A percentile compares a stretch with the other conserved stretches of the same genome.
Evolutionary conservation across 257 asterid species (phyloP).

Genomic region (Coffea eugenioides): DNA sequence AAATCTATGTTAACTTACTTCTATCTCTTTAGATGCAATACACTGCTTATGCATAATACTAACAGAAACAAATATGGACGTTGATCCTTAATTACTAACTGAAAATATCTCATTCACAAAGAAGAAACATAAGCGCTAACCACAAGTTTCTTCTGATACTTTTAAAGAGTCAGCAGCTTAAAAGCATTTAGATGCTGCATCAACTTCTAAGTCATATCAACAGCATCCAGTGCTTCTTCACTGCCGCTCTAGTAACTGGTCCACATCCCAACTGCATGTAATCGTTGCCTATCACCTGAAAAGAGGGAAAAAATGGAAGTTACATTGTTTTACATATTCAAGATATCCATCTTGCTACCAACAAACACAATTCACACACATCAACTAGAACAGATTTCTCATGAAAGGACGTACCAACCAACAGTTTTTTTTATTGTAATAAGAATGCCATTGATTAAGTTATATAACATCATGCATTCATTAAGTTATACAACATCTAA

Average conservation of each 20-base stretch:
- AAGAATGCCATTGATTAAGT: background rate
- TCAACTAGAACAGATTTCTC: background rate
- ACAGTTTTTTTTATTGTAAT: no score
- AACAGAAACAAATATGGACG: background rate
- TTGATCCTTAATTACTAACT: background rate
- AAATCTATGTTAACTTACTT: background rate
- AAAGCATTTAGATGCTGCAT: background rate
- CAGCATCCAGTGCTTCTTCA: slow-evolving; percentile 2
- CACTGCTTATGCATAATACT: background rate
- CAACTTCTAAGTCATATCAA: background rate
- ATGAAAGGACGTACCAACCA: background rate
- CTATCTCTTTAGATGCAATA: background rate
- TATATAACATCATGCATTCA: no score
- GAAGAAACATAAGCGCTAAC: background rate
- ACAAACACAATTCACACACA: background rate
- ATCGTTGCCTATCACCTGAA: slow-evolving; percentile 1
- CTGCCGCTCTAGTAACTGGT: background rate
- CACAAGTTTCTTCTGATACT: background rate
- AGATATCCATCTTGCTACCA: background rate
- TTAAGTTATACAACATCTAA: background rate
- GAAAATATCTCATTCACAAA: background rate
- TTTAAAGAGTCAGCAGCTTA: background rate
- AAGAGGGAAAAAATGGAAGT: background rate
- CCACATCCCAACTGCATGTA: background rate
- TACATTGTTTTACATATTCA: background rate